Evolutionary conservation across 768 basidiomycete species (phyloP).

Genomic region (Serendipita sp.): DNA sequence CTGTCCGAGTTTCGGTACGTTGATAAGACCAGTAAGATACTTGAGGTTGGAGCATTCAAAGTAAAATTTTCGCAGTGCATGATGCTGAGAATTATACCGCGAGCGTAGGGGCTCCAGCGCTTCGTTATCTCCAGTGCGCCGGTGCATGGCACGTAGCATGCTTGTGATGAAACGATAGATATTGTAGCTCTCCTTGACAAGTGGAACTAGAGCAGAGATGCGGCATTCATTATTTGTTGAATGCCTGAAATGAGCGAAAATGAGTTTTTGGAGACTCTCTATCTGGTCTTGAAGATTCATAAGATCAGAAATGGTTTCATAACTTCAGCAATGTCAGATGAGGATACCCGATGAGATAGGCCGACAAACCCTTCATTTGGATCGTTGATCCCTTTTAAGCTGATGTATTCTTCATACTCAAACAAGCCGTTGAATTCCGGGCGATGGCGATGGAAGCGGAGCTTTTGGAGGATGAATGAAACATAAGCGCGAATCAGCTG

Average conservation of each 20-base stretch:
- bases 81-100: constrained; percentile 81
- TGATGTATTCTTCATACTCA: constrained; percentile 97
- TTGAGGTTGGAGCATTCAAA: constrained; percentile 99
- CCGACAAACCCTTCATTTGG: constrained; percentile 86
- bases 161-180: constrained; percentile 98
- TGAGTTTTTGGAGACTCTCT: constrained; percentile 94
- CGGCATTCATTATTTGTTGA: constrained; percentile 94
- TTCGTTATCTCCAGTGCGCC: constrained; percentile 78
- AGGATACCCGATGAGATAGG: neutral
- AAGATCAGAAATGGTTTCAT: constrained; percentile 93
- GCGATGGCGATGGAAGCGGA: constrained; percentile 86
- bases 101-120: constrained; percentile 76
- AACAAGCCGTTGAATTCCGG: constrained; percentile 98
- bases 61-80: constrained; percentile 90
- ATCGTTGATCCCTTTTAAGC: constrained; percentile 92
- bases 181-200: constrained; percentile 98
- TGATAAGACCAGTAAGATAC: constrained; percentile 92
- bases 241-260: constrained; percentile 85
- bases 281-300: constrained; percentile 98
- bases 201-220: constrained; percentile 85
- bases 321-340: constrained; percentile 32
- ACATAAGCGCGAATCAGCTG: constrained; percentile 90
- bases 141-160: constrained; percentile 94
- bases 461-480: constrained; percentile 85
- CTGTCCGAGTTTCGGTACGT: constrained; percentile 95